Evolutionary conservation across 331 rosid genomes (phyloP).

Genomic region (Arachis monticola): DNA sequence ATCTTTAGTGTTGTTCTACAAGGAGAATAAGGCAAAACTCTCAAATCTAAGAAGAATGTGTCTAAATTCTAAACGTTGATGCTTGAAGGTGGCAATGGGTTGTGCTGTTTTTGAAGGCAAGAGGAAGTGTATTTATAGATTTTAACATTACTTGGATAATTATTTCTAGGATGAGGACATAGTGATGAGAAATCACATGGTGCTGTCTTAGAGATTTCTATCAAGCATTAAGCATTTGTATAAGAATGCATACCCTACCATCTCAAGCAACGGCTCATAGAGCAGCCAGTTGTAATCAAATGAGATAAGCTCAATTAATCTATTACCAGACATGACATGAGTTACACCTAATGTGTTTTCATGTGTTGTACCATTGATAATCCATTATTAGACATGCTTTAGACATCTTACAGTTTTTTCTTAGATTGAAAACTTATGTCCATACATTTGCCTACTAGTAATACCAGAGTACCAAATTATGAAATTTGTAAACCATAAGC

Average conservation of each 20-base stretch:
- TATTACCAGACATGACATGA: too few relatives aligned
- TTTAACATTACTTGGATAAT: neutral
- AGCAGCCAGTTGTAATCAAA: conserved; percentile 1
- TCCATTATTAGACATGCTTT: neutral
- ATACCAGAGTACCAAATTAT: too few relatives aligned
- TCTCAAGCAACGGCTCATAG: neutral
- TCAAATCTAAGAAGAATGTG: neutral
- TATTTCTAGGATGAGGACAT: neutral
- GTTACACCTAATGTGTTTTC: neutral
- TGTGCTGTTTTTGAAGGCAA: conserved; percentile 23
- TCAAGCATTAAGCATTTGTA: neutral
- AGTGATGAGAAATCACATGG: conserved; percentile 44
- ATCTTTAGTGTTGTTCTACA: conserved; percentile 26
- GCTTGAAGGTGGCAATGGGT: neutral
- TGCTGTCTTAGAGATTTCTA: conserved; percentile 32
- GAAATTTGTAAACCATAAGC: too few relatives aligned
- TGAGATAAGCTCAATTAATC: neutral
- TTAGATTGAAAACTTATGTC: neutral
- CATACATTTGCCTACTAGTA: too few relatives aligned
- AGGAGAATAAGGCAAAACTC: neutral
- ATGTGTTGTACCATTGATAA: neutral
- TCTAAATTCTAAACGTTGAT: neutral
- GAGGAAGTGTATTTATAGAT: conserved; percentile 30
- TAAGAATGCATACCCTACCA: conserved; percentile 10
- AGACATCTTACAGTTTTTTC: neutral